phyloP scores from a whole-genome alignment of 441 rosid species.

The Syzygium malaccense region DNA sequence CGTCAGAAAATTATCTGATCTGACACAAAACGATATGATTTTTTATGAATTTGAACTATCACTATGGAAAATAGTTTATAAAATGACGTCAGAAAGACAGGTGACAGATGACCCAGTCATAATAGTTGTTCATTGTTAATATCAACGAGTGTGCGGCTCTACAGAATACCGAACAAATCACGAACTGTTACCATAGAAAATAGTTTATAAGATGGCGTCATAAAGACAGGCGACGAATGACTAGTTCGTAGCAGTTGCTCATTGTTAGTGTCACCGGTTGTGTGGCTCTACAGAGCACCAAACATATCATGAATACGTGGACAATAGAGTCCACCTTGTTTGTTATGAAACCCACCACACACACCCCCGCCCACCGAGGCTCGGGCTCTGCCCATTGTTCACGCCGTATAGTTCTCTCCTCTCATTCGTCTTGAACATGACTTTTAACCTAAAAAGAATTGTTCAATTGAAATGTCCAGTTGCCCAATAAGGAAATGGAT shows the following conservation, averaged over 20 bases:
- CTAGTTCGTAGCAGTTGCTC: accelerated
- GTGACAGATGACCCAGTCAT: accelerated
- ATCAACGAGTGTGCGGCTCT: background rate
- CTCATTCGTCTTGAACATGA: background rate
- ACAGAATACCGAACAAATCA: background rate
- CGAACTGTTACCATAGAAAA: background rate
- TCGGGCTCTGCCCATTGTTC: background rate
- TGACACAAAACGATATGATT: background rate
- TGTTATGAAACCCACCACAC: background rate
- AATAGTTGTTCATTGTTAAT: background rate
- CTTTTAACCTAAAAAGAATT: background rate
- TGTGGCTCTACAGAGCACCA: background rate
- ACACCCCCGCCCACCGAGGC: background rate
- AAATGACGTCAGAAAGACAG: background rate
- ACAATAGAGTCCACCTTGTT: background rate
- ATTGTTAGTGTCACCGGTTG: background rate
- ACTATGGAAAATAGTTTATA: background rate
- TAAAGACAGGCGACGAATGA: background rate
- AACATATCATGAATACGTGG: background rate
- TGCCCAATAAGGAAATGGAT: background rate
- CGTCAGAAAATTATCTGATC: background rate
- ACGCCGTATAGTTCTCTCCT: background rate
- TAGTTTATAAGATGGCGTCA: background rate
- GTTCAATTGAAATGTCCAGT: background rate
- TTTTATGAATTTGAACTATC: background rate